Conservation (phyloP, 148 eudicot species). For the Selenicereus undatus region DNA sequence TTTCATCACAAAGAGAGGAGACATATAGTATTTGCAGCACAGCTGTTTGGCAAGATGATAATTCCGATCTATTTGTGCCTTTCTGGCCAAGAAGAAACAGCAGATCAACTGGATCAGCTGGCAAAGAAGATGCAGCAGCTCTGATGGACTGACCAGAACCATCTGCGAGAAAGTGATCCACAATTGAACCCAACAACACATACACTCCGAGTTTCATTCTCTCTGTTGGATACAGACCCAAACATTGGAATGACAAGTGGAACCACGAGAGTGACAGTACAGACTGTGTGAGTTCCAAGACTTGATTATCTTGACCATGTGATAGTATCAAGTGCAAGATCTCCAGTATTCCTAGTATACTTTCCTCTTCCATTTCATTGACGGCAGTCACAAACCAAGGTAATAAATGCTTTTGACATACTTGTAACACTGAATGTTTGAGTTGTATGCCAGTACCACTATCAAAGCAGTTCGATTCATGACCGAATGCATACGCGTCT, state of each 20-base stretch:
- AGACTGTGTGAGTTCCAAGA: conserved; percentile 41
- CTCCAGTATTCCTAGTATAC: conserved; percentile 70
- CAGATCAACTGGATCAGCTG: conserved; percentile 82
- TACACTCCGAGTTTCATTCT: conserved; percentile 69
- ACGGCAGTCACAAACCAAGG: conserved; percentile 70
- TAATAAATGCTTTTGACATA: conserved; percentile 57
- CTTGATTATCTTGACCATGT: conserved; percentile 41
- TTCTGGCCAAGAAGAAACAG: conserved; percentile 82
- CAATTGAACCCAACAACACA: conserved; percentile 62
- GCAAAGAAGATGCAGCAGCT: conserved; percentile 64
- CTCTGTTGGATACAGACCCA: conserved; percentile 77
- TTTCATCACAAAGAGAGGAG: conserved; percentile 73
- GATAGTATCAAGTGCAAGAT: conserved; percentile 56
- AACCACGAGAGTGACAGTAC: conserved; percentile 80
- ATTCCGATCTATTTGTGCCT: conserved; percentile 44
- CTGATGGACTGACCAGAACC: conserved; percentile 62
- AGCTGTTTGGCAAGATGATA: conserved; percentile 69
- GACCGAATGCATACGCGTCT: conserved; percentile 62
- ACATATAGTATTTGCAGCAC: conserved; percentile 61
- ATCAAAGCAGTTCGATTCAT: conserved; percentile 30
- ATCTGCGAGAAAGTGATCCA: conserved; percentile 59
- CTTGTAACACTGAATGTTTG: conserved; percentile 44
- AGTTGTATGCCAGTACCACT: conserved; percentile 31
- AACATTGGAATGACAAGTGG: conserved; percentile 69
- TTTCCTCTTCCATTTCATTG: conserved; percentile 72